Evolutionary conservation across 805 yeast species (phyloP).

Genomic region (Candida vaughaniae): DNA sequence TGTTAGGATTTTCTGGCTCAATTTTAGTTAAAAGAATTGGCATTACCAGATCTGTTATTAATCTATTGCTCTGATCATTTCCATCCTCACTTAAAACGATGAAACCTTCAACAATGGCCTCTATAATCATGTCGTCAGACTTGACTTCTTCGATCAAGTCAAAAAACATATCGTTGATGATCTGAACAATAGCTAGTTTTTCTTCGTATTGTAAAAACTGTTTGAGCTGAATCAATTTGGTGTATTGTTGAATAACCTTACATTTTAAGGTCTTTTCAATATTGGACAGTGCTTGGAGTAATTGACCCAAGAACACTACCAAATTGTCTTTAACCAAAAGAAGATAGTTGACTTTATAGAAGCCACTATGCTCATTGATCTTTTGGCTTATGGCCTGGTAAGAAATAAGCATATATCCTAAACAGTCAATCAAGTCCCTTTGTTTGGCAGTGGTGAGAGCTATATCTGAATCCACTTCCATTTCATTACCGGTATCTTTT

Average conservation of each 20-base stretch:
- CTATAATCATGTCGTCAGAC: conserved; percentile 46
- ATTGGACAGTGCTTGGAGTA: conserved; percentile 64
- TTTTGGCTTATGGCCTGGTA: conserved; percentile 30
- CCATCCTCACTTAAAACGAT: conserved; percentile 31
- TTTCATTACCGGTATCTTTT: background rate
- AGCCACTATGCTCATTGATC: conserved; percentile 3
- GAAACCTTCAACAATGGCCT: conserved; percentile 56
- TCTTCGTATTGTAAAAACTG: conserved; percentile 55
- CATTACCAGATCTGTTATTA: conserved; percentile 25
- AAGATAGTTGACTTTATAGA: conserved; percentile 34
- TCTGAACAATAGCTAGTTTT: conserved; percentile 58
- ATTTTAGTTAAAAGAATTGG: conserved; percentile 20
- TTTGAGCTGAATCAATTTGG: conserved; percentile 51
- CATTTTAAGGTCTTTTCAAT: conserved; percentile 70
- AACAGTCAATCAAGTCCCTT: conserved; percentile 55
- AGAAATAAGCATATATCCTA: conserved; percentile 56
- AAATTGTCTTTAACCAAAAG: conserved; percentile 61
- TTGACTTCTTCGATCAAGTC: conserved; percentile 35
- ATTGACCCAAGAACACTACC: conserved; percentile 63
- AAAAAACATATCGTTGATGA: conserved; percentile 57
- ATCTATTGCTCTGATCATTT: conserved; percentile 10
- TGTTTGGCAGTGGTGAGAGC: conserved; percentile 53
- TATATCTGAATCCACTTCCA: conserved; percentile 18
- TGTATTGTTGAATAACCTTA: conserved; percentile 62
- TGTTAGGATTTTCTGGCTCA: conserved; percentile 16